These are phyloP conservation scores for Artemisia tridentata DNA, from an alignment of 129 eudicot genomes.

Conservation along the genomic window DNA sequence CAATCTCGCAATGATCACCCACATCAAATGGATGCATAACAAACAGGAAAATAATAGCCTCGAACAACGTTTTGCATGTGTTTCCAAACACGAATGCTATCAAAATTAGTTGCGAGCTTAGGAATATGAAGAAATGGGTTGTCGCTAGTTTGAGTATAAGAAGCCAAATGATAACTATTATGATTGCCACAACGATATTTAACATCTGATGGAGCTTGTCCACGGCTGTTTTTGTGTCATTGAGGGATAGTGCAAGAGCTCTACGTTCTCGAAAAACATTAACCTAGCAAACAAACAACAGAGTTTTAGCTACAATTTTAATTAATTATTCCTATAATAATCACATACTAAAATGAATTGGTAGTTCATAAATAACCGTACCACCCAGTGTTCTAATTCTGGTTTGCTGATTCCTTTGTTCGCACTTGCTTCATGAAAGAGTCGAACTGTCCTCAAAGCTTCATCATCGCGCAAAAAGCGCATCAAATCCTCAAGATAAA, in stretches of 20 bases:
- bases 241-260: constrained; percentile 52
- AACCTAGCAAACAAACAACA: constrained; percentile 26
- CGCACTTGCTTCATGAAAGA: constrained; percentile 47
- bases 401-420: constrained; percentile 41
- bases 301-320: background rate
- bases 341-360: too few relatives aligned
- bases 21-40: constrained; percentile 53
- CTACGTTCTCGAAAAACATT: constrained; percentile 47
- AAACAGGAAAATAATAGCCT: constrained; percentile 48
- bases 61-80: constrained; percentile 54
- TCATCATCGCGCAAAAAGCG: constrained; percentile 54
- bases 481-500: constrained; percentile 50
- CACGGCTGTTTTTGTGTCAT: constrained; percentile 58
- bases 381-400: constrained; percentile 62
- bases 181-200: constrained; percentile 29
- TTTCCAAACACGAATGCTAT: constrained; percentile 57
- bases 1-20: constrained; percentile 51
- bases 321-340: too few relatives aligned
- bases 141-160: constrained; percentile 46
- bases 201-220: constrained; percentile 55
- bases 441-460: constrained; percentile 39
- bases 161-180: constrained; percentile 44
- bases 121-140: constrained; percentile 38
- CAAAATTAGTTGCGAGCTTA: constrained; percentile 52
- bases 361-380: constrained; percentile 1